Evolutionary conservation across 768 basidiomycete genomes (phyloP), one percentile per base, ranked within the genome.

Genomic region (Zangia roseola): DNA sequence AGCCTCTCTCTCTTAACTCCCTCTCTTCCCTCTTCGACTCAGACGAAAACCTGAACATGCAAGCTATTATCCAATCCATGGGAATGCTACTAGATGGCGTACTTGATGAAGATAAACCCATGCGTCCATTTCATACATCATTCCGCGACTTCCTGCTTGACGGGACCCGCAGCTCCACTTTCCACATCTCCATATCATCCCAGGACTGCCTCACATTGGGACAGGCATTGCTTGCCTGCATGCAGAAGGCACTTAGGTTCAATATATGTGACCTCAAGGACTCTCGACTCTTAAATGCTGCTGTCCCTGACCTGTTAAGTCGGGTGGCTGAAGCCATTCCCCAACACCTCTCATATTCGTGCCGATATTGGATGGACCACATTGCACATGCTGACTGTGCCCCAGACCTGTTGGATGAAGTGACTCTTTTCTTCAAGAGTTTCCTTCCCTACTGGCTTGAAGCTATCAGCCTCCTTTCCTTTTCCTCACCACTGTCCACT

Each of bases 201-300:
- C 16, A 25, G 0, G 39, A 49, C 28, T 35, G 21, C n/a, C 33
- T 44, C 4, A 12, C 1, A 5, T 20, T 53, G 30, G 43, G 47
- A 8, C 16, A 20, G 8, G 33, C 43, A 20, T 25, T 49, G n/a
- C 21, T 53, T 10, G 7, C 5, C 2, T 53, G 38, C 33, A 53
- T 53, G 52, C 5, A 10, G n/a, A 26, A 3, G 19, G 31, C 46
- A 40, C 39, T 51, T 16, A 35, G 5, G 35, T 51, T 51, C 14
- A 52, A 52, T 20, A 41, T 51, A 6, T 51, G 44, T 34, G 31
- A 44, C 20, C 43, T 44, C n/a, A 13, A 35, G 16, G 47, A 44
- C 30, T 47, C 51, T 20, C 36, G 23, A 17, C 2, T 36, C 17
- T 8, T 13, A 3, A 49, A 49, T 1, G 2, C 2, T 1, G 10